Evolutionary conservation across 257 asterid species (phyloP).

Genomic region (Echites panduratus): DNA sequence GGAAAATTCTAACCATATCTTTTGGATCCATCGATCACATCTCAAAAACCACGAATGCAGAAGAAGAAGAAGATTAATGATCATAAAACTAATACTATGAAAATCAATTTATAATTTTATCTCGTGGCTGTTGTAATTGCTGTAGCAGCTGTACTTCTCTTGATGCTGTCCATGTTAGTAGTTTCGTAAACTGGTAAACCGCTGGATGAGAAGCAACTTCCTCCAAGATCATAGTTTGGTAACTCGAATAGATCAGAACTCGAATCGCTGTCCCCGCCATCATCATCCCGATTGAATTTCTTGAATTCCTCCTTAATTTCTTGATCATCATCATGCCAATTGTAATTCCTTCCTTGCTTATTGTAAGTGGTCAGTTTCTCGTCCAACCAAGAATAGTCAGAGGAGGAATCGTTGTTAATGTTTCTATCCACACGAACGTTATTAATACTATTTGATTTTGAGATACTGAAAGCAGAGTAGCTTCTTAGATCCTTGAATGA

Average conservation of each 20-base stretch:
- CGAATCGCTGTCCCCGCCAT: constrained; percentile 69
- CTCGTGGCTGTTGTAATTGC: constrained; percentile 23
- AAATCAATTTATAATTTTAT: constrained; percentile 1
- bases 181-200: constrained; percentile 50
- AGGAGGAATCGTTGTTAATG: constrained; percentile 13
- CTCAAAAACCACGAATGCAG: not conserved
- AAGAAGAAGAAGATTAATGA: not conserved
- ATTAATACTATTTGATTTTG: constrained; percentile 8
- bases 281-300: constrained; percentile 40
- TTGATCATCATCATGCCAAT: constrained; percentile 23
- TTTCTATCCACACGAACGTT: not conserved
- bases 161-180: constrained; percentile 35
- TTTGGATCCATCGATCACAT: not conserved
- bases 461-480: constrained; percentile 16
- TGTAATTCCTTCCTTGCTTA: not conserved
- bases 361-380: constrained; percentile 12
- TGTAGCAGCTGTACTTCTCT: constrained; percentile 28
- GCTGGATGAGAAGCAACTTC: constrained; percentile 24
- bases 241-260: constrained; percentile 87
- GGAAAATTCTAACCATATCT: not conserved
- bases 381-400: constrained; percentile 25
- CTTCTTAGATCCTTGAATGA: constrained; percentile 30
- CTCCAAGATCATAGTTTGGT: constrained; percentile 56
- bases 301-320: constrained; percentile 17
- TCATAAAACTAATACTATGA: not conserved